A percentile compares a stretch with the other conserved stretches of the same genome.
Conservation (phyloP, 202 grass and related monocot genomes). For the Digitaria exilis region DNA sequence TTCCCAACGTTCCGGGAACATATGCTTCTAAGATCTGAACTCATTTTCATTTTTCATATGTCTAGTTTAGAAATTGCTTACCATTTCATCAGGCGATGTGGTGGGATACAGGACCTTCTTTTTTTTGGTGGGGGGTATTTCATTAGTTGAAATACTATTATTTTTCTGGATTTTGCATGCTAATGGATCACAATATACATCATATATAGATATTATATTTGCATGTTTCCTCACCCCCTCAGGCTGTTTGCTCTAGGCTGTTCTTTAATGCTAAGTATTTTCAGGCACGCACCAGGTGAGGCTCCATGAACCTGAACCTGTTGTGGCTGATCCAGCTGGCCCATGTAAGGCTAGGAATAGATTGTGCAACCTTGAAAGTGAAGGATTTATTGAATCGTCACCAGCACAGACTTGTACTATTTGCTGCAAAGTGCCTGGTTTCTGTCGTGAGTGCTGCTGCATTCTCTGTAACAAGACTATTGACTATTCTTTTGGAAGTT, state of each 20-base stretch:
- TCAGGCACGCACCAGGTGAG: conserved; percentile 44
- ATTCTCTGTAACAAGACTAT: conserved; percentile 70
- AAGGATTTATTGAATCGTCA: conserved; percentile 54
- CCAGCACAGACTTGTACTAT: conserved; percentile 65
- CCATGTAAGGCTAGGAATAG: conserved; percentile 83
- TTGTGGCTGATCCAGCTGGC: conserved; percentile 42
- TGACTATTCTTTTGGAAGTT: conserved; percentile 65
- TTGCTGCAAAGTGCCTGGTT: conserved; percentile 70
- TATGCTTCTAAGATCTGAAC: no score
- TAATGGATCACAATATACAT: no score
- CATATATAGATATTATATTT: no score
- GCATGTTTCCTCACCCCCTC: neutral
- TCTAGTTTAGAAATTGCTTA: no score
- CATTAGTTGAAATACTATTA: no score
- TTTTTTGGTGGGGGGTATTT: no score
- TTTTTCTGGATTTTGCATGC: no score
- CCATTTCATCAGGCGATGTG: no score
- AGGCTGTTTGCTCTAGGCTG: conserved; percentile 25
- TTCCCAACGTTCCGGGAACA: no score
- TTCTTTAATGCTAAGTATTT: conserved; percentile 47
- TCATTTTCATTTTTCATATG: no score
- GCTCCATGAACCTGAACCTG: conserved; percentile 39
- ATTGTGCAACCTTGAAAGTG: conserved; percentile 55
- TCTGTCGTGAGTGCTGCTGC: conserved; percentile 93
- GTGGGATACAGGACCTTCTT: no score